These are phyloP conservation scores for Cryptococcus amylolentus DNA, from an alignment of 1,284 basidiomycete species.

Conservation along the genomic window DNA sequence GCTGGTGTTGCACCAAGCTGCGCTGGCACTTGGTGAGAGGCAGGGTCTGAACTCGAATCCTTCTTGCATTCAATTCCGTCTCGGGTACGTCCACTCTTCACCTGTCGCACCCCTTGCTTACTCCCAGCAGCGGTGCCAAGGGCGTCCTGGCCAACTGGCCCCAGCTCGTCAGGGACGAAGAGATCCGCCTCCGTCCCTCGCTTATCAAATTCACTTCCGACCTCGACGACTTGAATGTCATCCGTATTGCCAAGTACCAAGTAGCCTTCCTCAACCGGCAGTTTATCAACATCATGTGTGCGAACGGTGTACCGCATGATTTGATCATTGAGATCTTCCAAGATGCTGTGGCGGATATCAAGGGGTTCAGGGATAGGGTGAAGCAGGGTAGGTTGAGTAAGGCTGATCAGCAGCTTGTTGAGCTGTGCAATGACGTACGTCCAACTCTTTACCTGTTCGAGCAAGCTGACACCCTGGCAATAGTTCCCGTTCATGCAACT, in stretches of 20 bases:
- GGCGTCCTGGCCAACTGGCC: conserved; percentile 48
- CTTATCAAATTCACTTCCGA: conserved; percentile 45
- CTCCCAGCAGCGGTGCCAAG: conserved; percentile 43
- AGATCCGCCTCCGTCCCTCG: conserved; percentile 41
- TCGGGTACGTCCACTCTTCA: conserved; percentile 29
- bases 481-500: conserved; percentile 43
- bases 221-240: conserved; percentile 39
- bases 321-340: conserved; percentile 42
- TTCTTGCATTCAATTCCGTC: conserved; percentile 48
- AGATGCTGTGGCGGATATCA: conserved; percentile 30
- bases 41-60: conserved; percentile 28
- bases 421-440: conserved; percentile 27
- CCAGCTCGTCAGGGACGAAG: conserved; percentile 20
- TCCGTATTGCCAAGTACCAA: conserved; percentile 45
- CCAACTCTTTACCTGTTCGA: not conserved
- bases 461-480: not conserved
- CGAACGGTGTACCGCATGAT: conserved; percentile 38
- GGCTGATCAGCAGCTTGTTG: conserved; percentile 25
- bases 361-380: conserved; percentile 33
- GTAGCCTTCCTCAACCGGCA: conserved; percentile 48
- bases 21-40: conserved; percentile 32
- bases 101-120: conserved; percentile 2
- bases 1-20: conserved; percentile 39
- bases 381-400: conserved; percentile 11
- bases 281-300: conserved; percentile 49